These are phyloP conservation scores for Copromyces sp. DNA, from an alignment of 495 filamentous ascomycete species.

Conservation along the genomic window DNA sequence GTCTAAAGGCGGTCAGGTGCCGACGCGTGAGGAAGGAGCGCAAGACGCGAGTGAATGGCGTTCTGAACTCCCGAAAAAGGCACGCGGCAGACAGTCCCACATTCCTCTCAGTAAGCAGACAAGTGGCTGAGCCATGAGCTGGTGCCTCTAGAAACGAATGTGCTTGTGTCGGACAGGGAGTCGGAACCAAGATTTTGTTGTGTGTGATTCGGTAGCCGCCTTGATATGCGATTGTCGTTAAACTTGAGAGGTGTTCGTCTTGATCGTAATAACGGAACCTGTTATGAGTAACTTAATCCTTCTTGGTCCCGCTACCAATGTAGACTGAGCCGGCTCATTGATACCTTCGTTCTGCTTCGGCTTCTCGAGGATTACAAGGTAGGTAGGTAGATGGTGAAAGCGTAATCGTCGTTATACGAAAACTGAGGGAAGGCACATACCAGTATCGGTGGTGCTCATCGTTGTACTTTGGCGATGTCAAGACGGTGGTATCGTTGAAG, in stretches of 20 bases:
- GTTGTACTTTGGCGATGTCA: no score
- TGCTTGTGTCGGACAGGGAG: neutral
- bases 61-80: neutral
- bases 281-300: neutral
- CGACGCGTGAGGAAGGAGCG: neutral
- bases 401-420: neutral
- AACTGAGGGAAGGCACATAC: no score
- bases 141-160: no score
- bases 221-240: neutral
- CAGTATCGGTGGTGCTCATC: no score
- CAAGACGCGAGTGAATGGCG: neutral
- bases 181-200: no score
- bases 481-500: no score
- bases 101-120: no score
- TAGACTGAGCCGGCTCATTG: neutral
- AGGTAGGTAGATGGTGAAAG: neutral
- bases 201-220: neutral
- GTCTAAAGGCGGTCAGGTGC: neutral
- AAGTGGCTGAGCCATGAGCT: no score
- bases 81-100: no score
- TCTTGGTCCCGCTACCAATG: neutral
- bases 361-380: neutral
- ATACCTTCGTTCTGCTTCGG: no score
- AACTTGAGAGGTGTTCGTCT: neutral
- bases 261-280: neutral